Conservation (phyloP, 192 early-diverging fungal genomes). For the Mortierella hygrophila region DNA sequence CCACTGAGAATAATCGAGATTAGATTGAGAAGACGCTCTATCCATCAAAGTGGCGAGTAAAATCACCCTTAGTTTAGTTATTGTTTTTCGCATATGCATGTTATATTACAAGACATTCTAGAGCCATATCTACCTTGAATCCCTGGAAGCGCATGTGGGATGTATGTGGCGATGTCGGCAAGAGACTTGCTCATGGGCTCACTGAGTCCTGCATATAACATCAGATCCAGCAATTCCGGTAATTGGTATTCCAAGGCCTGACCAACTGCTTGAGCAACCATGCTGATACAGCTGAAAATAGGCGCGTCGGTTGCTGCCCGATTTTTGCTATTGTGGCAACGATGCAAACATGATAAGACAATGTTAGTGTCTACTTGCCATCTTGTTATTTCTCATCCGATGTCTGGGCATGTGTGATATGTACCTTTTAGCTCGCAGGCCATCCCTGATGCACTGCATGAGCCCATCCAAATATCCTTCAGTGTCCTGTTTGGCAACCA, state of each 20-base stretch:
- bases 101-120: not conserved
- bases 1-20: constrained; percentile 87
- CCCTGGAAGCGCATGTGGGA: constrained; percentile 80
- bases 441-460: constrained; percentile 82
- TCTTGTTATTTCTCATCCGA: not conserved
- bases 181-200: constrained; percentile 84
- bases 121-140: constrained; percentile 78
- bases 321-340: constrained; percentile 30
- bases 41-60: not conserved
- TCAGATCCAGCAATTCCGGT: constrained; percentile 87
- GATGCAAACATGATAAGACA: not conserved
- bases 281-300: constrained; percentile 87
- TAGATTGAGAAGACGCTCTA: constrained; percentile 87
- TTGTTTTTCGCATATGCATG: not conserved
- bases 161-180: constrained; percentile 80
- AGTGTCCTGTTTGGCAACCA: constrained; percentile 83
- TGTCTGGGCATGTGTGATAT: not conserved
- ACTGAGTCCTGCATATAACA: constrained; percentile 90
- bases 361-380: not conserved
- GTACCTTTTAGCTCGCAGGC: constrained; percentile 76
- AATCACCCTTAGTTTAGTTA: not conserved
- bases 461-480: constrained; percentile 82
- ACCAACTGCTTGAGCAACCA: constrained; percentile 89
- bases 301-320: constrained; percentile 64
- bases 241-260: constrained; percentile 85